These are phyloP conservation scores for Solanum peruvianum DNA, from an alignment of 257 asterid species.

Conservation along the genomic window DNA sequence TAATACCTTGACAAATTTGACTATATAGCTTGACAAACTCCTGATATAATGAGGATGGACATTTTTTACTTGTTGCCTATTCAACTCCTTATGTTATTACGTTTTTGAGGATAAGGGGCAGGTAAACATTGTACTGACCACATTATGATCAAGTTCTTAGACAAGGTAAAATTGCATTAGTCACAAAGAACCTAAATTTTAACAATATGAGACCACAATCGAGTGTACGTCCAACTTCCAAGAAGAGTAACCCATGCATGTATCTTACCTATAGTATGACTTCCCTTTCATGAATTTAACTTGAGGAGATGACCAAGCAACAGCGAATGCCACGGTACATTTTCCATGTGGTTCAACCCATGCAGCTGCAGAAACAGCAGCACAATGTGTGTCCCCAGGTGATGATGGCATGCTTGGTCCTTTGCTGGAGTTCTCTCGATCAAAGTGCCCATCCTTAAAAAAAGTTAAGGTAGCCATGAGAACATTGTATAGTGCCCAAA, in stretches of 20 bases:
- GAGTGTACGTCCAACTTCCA: neutral
- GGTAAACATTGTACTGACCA: neutral
- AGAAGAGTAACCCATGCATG: neutral
- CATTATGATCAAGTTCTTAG: neutral
- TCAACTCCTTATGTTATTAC: neutral
- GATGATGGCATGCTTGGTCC: slow-evolving; percentile 87
- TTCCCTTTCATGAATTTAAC: slow-evolving; percentile 92
- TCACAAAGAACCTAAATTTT: neutral
- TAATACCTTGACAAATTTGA: neutral
- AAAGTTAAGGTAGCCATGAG: neutral
- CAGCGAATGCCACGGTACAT: slow-evolving; percentile 80
- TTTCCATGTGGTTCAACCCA: slow-evolving; percentile 99
- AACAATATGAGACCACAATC: neutral
- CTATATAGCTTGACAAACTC: neutral
- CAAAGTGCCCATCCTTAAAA: slow-evolving; percentile 84
- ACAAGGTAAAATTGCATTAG: neutral
- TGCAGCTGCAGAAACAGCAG: slow-evolving; percentile 93
- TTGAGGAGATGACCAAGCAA: slow-evolving; percentile 96
- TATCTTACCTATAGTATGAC: slow-evolving; percentile 69
- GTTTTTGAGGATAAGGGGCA: neutral
- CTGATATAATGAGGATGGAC: neutral
- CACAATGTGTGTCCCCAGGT: slow-evolving; percentile 85
- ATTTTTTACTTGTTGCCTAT: neutral
- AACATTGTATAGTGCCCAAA: neutral
- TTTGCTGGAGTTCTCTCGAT: slow-evolving; percentile 57